These are phyloP conservation scores for Kurtzmaniella quercitrusa DNA, from an alignment of 1,139 yeast species.

Conservation along the genomic window DNA sequence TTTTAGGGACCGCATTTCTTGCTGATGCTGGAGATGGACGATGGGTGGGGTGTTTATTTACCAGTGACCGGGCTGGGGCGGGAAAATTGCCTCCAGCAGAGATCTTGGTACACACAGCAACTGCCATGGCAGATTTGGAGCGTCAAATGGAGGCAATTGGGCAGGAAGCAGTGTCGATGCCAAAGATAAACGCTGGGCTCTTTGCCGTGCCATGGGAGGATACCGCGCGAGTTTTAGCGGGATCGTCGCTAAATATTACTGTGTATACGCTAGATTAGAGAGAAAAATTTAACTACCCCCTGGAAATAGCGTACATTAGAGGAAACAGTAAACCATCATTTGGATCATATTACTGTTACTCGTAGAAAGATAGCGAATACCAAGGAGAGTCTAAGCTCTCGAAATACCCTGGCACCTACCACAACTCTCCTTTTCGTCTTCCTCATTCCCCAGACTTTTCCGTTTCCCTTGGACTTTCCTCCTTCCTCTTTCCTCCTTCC, in stretches of 20 bases:
- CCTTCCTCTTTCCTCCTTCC: too few species aligned
- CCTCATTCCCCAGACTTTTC: too few species aligned
- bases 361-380: too few species aligned
- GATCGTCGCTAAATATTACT: slow-evolving; percentile 24
- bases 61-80: slow-evolving; percentile 47
- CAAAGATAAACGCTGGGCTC: slow-evolving; percentile 75
- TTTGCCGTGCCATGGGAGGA: slow-evolving; percentile 75
- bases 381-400: too few species aligned
- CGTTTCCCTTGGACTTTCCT: too few species aligned
- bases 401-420: too few species aligned
- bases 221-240: slow-evolving; percentile 50
- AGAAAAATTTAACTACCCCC: too few species aligned
- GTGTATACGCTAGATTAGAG: slow-evolving; percentile 27
- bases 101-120: slow-evolving; percentile 46
- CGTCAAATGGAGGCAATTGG: slow-evolving; percentile 20
- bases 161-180: slow-evolving; percentile 48
- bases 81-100: slow-evolving; percentile 22
- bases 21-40: slow-evolving; percentile 32
- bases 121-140: slow-evolving; percentile 44
- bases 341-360: too few species aligned
- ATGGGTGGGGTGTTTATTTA: slow-evolving; percentile 62
- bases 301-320: too few species aligned
- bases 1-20: slow-evolving; percentile 54
- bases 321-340: too few species aligned
- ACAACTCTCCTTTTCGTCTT: too few species aligned